phyloP scores from a whole-genome alignment of 2,329 filamentous ascomycete species.

The Amylocarpus encephaloides region DNA sequence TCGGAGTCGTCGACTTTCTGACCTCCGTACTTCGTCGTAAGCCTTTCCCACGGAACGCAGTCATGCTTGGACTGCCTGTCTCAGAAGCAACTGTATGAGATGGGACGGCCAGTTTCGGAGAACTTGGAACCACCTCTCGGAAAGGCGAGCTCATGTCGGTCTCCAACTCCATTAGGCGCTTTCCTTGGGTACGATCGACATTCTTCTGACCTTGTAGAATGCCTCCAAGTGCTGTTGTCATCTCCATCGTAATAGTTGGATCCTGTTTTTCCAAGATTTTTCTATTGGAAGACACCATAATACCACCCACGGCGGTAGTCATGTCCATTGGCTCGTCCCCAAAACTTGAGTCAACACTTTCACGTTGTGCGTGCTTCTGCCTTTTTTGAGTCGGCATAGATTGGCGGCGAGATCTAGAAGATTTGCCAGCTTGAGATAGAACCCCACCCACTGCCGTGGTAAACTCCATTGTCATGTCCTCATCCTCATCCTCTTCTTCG shows the following conservation, averaged over 20 bases:
- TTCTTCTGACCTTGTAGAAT: conserved; percentile 40
- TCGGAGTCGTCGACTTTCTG: conserved; percentile 38
- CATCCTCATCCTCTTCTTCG: conserved; percentile 42
- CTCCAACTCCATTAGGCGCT: conserved; percentile 54
- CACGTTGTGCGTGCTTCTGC: conserved; percentile 32
- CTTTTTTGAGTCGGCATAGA: conserved; percentile 15
- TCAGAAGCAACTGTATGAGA: conserved; percentile 37
- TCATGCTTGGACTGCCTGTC: conserved; percentile 49
- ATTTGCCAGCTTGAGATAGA: conserved; percentile 34
- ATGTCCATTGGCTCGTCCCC: conserved; percentile 41
- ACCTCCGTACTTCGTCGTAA: conserved; percentile 43
- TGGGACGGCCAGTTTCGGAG: conserved; percentile 31
- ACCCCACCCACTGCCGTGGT: conserved; percentile 59
- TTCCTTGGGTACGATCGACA: conserved; percentile 42
- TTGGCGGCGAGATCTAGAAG: conserved; percentile 23
- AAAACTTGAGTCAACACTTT: conserved; percentile 19
- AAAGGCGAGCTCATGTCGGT: conserved; percentile 45
- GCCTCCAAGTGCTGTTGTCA: conserved; percentile 52
- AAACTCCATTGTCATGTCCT: conserved; percentile 76
- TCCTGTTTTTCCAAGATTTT: conserved; percentile 35
- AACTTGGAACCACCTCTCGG: conserved; percentile 29
- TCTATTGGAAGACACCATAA: conserved; percentile 31
- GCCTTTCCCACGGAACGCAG: conserved; percentile 45
- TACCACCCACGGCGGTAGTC: conserved; percentile 46
- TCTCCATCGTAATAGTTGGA: conserved; percentile 51